Percentiles rank a stretch among this genome's conserved stretches.
Evolutionary conservation across 106 monocot species (phyloP).

Genomic region (Xerophyta viscosa): DNA sequence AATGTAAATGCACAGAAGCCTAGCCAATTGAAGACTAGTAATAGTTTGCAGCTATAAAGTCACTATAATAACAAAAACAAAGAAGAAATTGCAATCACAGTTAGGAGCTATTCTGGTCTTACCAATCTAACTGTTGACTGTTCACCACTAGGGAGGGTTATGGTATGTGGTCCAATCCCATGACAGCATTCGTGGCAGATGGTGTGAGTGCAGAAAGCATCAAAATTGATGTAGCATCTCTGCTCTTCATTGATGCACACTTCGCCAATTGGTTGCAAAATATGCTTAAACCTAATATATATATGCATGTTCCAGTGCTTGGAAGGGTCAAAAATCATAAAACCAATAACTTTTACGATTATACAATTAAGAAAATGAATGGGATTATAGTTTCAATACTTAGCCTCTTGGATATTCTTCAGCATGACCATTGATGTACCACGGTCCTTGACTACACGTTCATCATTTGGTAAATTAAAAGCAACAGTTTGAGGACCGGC

Average conservation of each 20-base stretch:
- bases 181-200: constrained; percentile 98
- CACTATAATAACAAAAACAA: too few species aligned
- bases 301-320: background rate
- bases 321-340: background rate
- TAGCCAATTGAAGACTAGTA: too few species aligned
- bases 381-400: constrained; percentile 53
- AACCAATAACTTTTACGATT: too few species aligned
- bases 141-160: constrained; percentile 75
- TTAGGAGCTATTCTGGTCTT: background rate
- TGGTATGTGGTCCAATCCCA: constrained; percentile 96
- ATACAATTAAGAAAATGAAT: too few species aligned
- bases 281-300: constrained; percentile 79
- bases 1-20: too few species aligned
- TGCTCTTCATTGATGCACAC: constrained; percentile 76
- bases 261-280: constrained; percentile 86
- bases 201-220: constrained; percentile 86
- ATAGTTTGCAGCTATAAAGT: too few species aligned
- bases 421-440: constrained; percentile 97
- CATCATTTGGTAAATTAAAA: constrained; percentile 99
- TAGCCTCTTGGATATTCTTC: constrained; percentile 93
- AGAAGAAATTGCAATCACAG: too few species aligned
- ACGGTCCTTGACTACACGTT: constrained; percentile 79
- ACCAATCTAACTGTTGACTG: constrained; percentile 94
- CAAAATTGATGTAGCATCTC: constrained; percentile 68
- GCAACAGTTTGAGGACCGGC: constrained; percentile 98